phyloP scores from a whole-genome alignment of 768 basidiomycete genomes.

The Kwoniella sp. region DNA sequence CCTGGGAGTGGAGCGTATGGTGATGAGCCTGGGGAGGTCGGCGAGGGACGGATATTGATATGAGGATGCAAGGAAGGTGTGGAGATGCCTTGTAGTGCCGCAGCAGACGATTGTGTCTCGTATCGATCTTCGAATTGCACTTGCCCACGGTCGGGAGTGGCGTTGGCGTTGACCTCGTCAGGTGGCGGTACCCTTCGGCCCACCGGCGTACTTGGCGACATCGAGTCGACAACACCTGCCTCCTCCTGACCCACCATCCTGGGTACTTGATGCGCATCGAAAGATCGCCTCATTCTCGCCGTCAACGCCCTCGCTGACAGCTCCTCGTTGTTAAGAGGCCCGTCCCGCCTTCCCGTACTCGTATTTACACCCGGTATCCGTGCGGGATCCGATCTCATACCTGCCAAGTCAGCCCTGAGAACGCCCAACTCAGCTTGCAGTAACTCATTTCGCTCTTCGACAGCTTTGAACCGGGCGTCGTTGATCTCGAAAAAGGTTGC shows the following conservation, averaged over 20 bases:
- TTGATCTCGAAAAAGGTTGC: constrained; percentile 29
- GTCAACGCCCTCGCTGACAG: too few relatives aligned
- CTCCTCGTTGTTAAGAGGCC: too few relatives aligned
- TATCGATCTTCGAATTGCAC: neutral
- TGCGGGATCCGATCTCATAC: neutral
- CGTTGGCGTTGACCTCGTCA: too few relatives aligned
- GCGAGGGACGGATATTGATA: neutral
- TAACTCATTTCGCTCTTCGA: constrained; percentile 24
- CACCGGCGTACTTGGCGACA: too few relatives aligned
- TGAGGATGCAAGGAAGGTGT: neutral
- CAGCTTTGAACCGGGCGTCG: constrained; percentile 10
- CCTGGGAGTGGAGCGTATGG: neutral
- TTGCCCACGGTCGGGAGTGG: too few relatives aligned
- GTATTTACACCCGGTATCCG: neutral
- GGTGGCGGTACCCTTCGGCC: too few relatives aligned
- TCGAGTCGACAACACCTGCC: too few relatives aligned
- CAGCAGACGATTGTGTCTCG: too few relatives aligned
- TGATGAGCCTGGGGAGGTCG: neutral
- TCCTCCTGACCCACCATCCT: too few relatives aligned
- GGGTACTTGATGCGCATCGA: too few relatives aligned
- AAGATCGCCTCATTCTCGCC: neutral
- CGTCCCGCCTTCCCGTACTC: neutral
- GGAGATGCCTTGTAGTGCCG: neutral
- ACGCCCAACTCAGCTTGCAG: constrained; percentile 20
- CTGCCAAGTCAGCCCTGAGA: constrained; percentile 13